Base-by-base conservation (phyloP, 805 yeast genomes). In the Saccharomycopsis vini region DNA sequence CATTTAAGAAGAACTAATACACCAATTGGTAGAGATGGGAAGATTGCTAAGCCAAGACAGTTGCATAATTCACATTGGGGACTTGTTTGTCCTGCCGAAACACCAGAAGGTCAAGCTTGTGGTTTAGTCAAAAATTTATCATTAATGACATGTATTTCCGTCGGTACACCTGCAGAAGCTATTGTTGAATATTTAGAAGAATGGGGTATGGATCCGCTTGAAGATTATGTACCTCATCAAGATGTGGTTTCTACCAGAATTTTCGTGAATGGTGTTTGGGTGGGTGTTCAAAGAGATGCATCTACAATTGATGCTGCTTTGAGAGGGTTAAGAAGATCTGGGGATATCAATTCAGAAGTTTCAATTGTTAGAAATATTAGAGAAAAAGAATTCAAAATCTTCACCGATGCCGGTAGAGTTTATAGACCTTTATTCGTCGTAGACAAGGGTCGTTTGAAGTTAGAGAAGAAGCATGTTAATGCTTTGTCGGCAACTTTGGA, bases 31-130 rank as follows among this genome's bases (percentile, higher is more conserved):
- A 82, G 97, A 71, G 99, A 92, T 66, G 98, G 98, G 71, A 92
- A 92, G 65, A 75, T 92, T 52, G 98, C 98, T 38, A 88, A 92
- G 59, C 99, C 99, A 38, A 89, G 99, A 71, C 99, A 92, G 69
- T 74, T 92, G 59, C 99, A 92, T 69, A 92, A 92, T 64, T 92
- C 98, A 24, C 99, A 92, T 68, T 92, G 99, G 99, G 99, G 99
- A 59, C 75, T 92, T 56, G 97, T 92, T 36, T 92, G 99, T 68
- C 99, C 99, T 42, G 99, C 99, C 20, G 99, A 92, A 66, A 92
- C 99, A 15, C 99, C 99, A 3, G 99, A 92, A 71, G 99, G 99
- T 60, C 99, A 92, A 69, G 98, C 99, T 29, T 92, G 99, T 83
- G 99, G 99, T 60, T 73, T 92, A 64, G 98, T 92, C 44, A 92